Percentiles rank a stretch among this genome's conserved stretches.
phyloP scores from a whole-genome alignment of 2,329 filamentous ascomycete genomes.

The Penicillium sp. region DNA sequence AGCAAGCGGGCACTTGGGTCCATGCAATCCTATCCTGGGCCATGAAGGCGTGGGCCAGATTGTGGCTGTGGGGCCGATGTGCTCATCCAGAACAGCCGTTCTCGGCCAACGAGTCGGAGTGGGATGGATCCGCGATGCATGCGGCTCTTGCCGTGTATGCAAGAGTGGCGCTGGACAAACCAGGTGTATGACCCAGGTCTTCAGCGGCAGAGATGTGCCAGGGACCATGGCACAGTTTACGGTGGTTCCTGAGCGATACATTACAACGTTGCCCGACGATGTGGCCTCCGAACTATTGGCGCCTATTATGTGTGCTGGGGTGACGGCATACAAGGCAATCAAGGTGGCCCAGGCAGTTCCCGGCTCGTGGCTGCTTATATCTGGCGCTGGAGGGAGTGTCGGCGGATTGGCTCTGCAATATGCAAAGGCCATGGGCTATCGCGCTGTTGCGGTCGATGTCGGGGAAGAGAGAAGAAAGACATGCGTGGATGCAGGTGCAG shows the following conservation, averaged over 20 bases:
- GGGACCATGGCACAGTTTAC: neutral
- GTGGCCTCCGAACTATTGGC: conserved; percentile 69
- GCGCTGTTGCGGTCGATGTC: conserved; percentile 75
- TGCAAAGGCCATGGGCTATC: conserved; percentile 83
- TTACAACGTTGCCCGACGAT: neutral
- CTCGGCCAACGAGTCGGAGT: neutral
- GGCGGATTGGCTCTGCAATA: conserved; percentile 81
- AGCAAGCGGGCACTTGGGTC: neutral
- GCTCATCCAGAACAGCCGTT: neutral
- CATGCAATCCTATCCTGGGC: neutral
- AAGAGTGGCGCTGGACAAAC: neutral
- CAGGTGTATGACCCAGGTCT: neutral
- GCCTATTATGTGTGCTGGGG: conserved; percentile 78
- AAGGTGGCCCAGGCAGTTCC: conserved; percentile 75
- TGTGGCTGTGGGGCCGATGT: neutral
- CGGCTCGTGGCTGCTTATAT: conserved; percentile 76
- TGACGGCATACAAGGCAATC: conserved; percentile 87
- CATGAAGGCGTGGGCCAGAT: conserved; percentile 1
- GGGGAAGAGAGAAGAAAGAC: conserved; percentile 76
- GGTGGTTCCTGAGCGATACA: neutral
- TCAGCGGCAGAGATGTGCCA: no score
- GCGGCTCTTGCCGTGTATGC: neutral
- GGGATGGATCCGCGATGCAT: conserved; percentile 1
- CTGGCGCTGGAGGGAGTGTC: conserved; percentile 81
- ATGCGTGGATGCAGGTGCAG: conserved; percentile 64